Evolutionary conservation across 2,329 filamentous ascomycete species (phyloP), one percentile per base, ranked within the genome.

Genomic region (Ilyonectria sp.): DNA sequence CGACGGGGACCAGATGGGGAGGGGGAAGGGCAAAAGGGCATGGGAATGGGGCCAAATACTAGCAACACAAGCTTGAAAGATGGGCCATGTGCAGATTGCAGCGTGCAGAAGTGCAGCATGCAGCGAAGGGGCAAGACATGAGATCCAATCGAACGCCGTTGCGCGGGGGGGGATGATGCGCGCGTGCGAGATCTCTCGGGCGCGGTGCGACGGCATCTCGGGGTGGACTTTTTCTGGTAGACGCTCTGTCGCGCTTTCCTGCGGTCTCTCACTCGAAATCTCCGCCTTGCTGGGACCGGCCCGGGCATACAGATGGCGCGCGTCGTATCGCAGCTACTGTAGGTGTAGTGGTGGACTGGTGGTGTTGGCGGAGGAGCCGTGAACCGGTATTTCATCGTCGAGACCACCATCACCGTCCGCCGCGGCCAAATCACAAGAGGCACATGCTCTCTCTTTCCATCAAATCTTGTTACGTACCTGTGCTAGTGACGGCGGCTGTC

Each of bases 291-390:
- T 60, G 60, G 72, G 67, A 75, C 74, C 74, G 74, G 74, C 68
- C 74, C 74, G 74, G 74, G 60, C 71, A 71, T 72, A 71, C 67
- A 75, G 67, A 64, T 62, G 44, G 53, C 56, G 63, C 37, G 57
- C 57, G 31, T 63, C 56, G 44, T 59, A 65, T 64, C 54, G 31
- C 44, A 65, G 23, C 23, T 53, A 49, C 53, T 66, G 50, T n/a
- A 21, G 21, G 46, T 52, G 57, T 37, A 35, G 43, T 44, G 55
- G 15, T 49, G 40, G 40, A 35, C 29, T 44, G 55, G 15, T 58
- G 40, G 40, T 35, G 13, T 37, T 33, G 33, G 35, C 46, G 52
- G 60, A 60, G 33, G 49, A 40, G 50, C 19, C 31, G 35, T 46
- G 58, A 57, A 52, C 58, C 63, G 63, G 63, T 55, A 44, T 46